phyloP scores from a whole-genome alignment of 2,329 filamentous ascomycete genomes.

The Pseudonectria foliicola region DNA sequence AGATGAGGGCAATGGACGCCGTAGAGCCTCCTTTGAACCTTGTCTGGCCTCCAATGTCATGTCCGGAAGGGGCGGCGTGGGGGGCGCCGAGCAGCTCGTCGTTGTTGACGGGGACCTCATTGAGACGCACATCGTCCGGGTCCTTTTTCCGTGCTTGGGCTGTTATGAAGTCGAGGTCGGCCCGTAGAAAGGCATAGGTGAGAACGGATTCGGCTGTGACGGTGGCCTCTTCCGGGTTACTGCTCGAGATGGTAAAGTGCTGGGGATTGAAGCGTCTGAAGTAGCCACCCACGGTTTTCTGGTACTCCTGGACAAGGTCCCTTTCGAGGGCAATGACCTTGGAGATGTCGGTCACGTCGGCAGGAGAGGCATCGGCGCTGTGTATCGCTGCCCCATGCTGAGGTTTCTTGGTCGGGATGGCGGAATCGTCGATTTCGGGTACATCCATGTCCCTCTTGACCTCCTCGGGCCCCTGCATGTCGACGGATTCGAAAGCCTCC shows the following conservation, averaged over 20 bases:
- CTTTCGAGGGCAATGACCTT: slow-evolving; percentile 64
- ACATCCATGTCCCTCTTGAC: slow-evolving; percentile 31
- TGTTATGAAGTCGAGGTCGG: slow-evolving; percentile 88
- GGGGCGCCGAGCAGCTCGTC: slow-evolving; percentile 71
- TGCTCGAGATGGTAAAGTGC: slow-evolving; percentile 51
- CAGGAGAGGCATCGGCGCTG: slow-evolving; percentile 38
- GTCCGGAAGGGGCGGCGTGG: slow-evolving; percentile 45
- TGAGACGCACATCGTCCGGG: slow-evolving; percentile 59
- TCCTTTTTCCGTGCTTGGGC: slow-evolving; percentile 81
- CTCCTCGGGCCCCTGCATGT: slow-evolving; percentile 44
- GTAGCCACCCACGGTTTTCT: slow-evolving; percentile 82
- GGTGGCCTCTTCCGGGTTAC: slow-evolving; percentile 26
- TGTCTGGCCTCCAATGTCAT: slow-evolving; percentile 62
- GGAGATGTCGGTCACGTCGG: slow-evolving; percentile 45
- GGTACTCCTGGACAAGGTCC: slow-evolving; percentile 69
- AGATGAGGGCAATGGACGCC: slow-evolving; percentile 81
- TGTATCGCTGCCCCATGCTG: slow-evolving; percentile 31
- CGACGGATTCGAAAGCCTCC: slow-evolving; percentile 28
- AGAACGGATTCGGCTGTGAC: slow-evolving; percentile 70
- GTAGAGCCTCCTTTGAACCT: slow-evolving; percentile 94
- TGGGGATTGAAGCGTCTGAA: slow-evolving; percentile 84
- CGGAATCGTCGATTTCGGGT: slow-evolving; percentile 25
- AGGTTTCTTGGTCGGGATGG: slow-evolving; percentile 25
- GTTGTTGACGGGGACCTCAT: slow-evolving; percentile 74
- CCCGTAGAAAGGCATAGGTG: slow-evolving; percentile 86